These are phyloP conservation scores for Tuber calosporum DNA, from an alignment of 495 filamentous ascomycete genomes.

Conservation along the genomic window DNA sequence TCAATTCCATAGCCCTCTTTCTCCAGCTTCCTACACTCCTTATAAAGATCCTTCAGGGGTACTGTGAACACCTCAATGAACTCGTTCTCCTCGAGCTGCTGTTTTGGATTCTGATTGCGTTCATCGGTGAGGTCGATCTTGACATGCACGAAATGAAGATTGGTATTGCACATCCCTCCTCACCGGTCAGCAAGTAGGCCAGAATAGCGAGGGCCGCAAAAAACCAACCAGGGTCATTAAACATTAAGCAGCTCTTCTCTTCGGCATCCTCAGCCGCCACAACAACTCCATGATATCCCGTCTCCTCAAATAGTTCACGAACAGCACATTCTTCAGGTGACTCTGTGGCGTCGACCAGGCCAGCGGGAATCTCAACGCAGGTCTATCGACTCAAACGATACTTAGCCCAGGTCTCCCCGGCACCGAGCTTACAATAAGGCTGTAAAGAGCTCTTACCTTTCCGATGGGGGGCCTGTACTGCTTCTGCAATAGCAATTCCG, in stretches of 20 bases:
- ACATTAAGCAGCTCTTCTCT: slow-evolving; percentile 71
- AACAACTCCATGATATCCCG: slow-evolving; percentile 72
- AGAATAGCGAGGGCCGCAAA: neutral
- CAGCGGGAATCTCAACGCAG: slow-evolving; percentile 77
- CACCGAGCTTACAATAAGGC: neutral
- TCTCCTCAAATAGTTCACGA: slow-evolving; percentile 89
- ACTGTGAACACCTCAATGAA: slow-evolving; percentile 82
- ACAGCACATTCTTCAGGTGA: slow-evolving; percentile 70
- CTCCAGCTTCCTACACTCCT: slow-evolving; percentile 62
- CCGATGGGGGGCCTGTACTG: slow-evolving; percentile 82
- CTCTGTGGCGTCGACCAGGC: slow-evolving; percentile 75
- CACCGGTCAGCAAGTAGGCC: neutral
- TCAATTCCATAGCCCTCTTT: slow-evolving; percentile 74
- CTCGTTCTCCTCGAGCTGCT: slow-evolving; percentile 77
- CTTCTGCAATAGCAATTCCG: slow-evolving; percentile 72
- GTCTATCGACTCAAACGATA: slow-evolving; percentile 2
- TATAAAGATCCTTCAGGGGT: slow-evolving; percentile 58
- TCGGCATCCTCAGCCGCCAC: slow-evolving; percentile 39
- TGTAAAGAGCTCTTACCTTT: slow-evolving; percentile 45
- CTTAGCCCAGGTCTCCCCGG: neutral
- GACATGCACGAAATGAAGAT: slow-evolving; percentile 74
- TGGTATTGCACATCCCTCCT: slow-evolving; percentile 78
- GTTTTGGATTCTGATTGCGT: slow-evolving; percentile 57
- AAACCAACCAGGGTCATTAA: slow-evolving; percentile 51
- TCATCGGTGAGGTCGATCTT: slow-evolving; percentile 67